Evolutionary conservation across 495 filamentous ascomycete genomes (phyloP), one percentile per base, ranked within the genome.

Genomic region (Alectoria sarmentosa): DNA sequence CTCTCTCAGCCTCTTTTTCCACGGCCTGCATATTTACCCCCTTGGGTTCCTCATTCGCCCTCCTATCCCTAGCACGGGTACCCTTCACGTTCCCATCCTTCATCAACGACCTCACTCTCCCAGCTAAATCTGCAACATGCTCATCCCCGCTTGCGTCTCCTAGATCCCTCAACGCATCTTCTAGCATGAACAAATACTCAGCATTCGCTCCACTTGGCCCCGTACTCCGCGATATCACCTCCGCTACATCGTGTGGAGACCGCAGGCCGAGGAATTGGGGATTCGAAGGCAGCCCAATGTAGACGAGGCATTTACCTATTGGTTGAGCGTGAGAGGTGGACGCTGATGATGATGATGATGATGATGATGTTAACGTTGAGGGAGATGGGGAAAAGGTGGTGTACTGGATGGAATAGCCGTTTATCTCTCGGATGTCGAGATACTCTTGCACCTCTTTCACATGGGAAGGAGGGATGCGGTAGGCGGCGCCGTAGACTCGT

Each of bases 351-450:
- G 44, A 23, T 23, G 19, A 5, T 10, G 41, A 44, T 44, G 41
- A 44, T 44, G 41, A 44, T 21, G 58, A 41, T 19, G 58, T 41
- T 30, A 3, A 10, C 7, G 32, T 60, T 4, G 63, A 44, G 1
- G 54, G 39, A 6, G 64, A 54, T 0, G 67, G 67, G 19, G 63
- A 49, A 74, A 96, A 96, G 2, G 86, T 85, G 28, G 90, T 92
- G 74, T 90, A 90, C 72, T 95, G 90, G 67, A 94, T 91, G 39
- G 84, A 89, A 73, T 98, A 98, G 10, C 95, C 95, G 73, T 98
- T 94, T 69, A 97, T 96, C 76, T 99, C 95, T 19, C 95, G 88
- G 63, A 96, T 92, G 72, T 98, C 92, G 42, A 99, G 90, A 74
- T 97, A 92, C 61, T 88, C 82, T 64, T 89, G 87, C 5, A 96